Conservation (phyloP, 768 basidiomycete genomes). For the Suillus cothurnatus region DNA sequence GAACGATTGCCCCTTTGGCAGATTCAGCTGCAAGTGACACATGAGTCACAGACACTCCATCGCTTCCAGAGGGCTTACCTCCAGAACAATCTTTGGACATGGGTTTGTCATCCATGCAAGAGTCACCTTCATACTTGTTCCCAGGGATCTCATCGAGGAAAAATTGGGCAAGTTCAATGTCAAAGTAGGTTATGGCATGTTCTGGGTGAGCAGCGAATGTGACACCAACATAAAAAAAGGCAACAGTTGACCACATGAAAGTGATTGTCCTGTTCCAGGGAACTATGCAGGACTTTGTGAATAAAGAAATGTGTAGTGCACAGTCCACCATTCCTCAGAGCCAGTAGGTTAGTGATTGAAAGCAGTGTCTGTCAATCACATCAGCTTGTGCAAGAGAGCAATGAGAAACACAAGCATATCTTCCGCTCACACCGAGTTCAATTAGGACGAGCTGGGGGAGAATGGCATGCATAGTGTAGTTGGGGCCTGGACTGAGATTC, state of each 20-base stretch:
- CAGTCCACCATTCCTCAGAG: neutral
- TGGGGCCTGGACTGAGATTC: no score
- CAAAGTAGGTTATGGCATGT: slow-evolving; percentile 54
- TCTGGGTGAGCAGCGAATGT: slow-evolving; percentile 48
- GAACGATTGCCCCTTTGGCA: slow-evolving; percentile 72
- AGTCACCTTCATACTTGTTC: slow-evolving; percentile 71
- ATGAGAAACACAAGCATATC: no score
- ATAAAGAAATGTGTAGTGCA: neutral
- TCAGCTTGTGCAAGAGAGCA: neutral
- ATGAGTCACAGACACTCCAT: neutral
- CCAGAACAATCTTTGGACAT: slow-evolving; percentile 76
- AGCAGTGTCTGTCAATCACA: no score
- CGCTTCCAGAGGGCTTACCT: slow-evolving; percentile 43
- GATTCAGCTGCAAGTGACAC: slow-evolving; percentile 62
- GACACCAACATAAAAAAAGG: slow-evolving; percentile 22
- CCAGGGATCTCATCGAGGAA: slow-evolving; percentile 92
- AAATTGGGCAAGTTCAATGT: slow-evolving; percentile 71
- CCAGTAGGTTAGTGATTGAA: neutral
- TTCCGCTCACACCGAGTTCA: neutral
- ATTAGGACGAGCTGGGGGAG: no score
- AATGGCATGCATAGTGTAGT: no score
- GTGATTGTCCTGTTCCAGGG: slow-evolving; percentile 26
- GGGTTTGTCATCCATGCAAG: slow-evolving; percentile 70
- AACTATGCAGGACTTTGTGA: slow-evolving; percentile 26
- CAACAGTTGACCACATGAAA: slow-evolving; percentile 24